A percentile compares a stretch with the other conserved stretches of the same genome.
Evolutionary conservation across 192 early-diverging fungal genomes (phyloP).

Genomic region (Backusella morwellensis): DNA sequence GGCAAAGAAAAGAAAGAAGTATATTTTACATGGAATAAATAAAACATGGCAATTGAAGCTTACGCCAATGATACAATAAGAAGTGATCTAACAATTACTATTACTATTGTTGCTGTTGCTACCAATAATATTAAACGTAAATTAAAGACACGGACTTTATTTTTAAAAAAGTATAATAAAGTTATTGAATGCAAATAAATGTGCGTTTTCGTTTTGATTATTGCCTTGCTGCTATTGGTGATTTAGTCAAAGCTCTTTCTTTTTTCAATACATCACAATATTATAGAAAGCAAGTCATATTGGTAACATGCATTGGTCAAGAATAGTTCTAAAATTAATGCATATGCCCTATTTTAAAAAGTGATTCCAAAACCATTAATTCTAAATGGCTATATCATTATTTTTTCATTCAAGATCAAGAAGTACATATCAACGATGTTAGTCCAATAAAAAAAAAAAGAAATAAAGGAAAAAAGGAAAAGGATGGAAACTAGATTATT

Average conservation of each 20-base stretch:
- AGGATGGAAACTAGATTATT: background rate
- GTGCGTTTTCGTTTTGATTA: background rate
- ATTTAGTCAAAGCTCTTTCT: background rate
- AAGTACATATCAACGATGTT: background rate
- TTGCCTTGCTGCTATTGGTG: background rate
- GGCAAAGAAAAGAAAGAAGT: background rate
- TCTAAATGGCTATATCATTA: background rate
- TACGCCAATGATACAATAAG: background rate
- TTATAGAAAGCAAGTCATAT: background rate
- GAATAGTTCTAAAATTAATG: background rate
- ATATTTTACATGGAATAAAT: background rate
- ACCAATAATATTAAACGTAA: background rate
- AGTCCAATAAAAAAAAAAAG: background rate
- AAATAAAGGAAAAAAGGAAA: background rate
- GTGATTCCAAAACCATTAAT: too few relatives aligned
- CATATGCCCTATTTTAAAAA: background rate
- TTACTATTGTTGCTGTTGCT: background rate
- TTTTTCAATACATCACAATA: background rate
- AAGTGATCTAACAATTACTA: background rate
- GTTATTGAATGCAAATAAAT: background rate
- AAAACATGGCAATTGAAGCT: background rate
- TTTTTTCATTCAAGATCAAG: background rate
- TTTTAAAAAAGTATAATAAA: background rate
- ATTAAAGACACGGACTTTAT: background rate
- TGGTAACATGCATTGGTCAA: background rate